phyloP scores from a whole-genome alignment of 495 filamentous ascomycete species.

The Neurospora pannonica region DNA sequence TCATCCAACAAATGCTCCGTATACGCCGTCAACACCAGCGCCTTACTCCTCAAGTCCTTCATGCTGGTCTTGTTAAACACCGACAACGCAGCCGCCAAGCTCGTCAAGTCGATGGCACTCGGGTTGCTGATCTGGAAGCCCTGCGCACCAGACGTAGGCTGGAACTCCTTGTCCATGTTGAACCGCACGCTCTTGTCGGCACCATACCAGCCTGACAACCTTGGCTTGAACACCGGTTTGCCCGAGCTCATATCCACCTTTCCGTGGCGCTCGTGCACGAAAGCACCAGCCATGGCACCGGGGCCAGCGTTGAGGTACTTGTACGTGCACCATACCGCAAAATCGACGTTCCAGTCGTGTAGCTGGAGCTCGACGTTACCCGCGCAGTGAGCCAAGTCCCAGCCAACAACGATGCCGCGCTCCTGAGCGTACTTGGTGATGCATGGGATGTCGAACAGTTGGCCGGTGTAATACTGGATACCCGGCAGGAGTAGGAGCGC shows the following conservation, averaged over 20 bases:
- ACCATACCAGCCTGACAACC: constrained; percentile 80
- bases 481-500: constrained; percentile 78
- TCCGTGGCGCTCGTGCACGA: constrained; percentile 71
- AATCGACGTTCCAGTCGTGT: constrained; percentile 93
- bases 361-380: constrained; percentile 76
- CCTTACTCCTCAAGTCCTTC: constrained; percentile 58
- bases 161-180: constrained; percentile 65
- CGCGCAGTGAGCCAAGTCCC: constrained; percentile 89
- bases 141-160: constrained; percentile 54
- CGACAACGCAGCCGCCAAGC: constrained; percentile 62
- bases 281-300: constrained; percentile 72
- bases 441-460: constrained; percentile 69
- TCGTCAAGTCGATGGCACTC: constrained; percentile 50
- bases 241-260: constrained; percentile 28
- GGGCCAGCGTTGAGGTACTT: constrained; percentile 92
- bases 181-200: constrained; percentile 63
- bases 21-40: constrained; percentile 64
- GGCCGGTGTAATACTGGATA: constrained; percentile 89
- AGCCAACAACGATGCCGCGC: constrained; percentile 69
- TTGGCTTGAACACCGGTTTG: constrained; percentile 21
- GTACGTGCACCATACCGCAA: constrained; percentile 89
- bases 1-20: constrained; percentile 56
- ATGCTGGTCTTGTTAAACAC: constrained; percentile 66
- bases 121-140: constrained; percentile 62
- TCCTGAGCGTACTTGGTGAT: constrained; percentile 74